These are phyloP conservation scores for Coemansia sp. DNA, from an alignment of 192 early-diverging fungal genomes.

Conservation along the genomic window DNA sequence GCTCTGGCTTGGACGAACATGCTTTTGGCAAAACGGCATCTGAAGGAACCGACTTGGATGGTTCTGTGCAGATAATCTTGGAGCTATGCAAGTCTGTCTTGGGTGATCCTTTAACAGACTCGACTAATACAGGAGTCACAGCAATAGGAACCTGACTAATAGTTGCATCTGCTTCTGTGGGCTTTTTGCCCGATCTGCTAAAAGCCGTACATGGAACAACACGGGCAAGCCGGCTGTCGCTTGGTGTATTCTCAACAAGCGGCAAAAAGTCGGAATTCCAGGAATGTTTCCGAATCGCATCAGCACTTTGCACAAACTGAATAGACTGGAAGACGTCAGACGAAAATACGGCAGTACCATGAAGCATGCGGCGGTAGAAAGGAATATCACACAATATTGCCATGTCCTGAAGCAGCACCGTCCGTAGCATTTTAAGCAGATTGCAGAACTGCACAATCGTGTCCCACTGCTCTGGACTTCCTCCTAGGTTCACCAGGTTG, in stretches of 20 bases:
- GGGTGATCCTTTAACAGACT: too few species aligned
- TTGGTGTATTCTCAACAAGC: constrained; percentile 7
- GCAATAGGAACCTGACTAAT: neutral
- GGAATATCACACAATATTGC: constrained; percentile 24
- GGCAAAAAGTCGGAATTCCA: constrained; percentile 27
- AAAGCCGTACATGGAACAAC: constrained; percentile 5
- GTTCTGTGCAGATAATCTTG: neutral
- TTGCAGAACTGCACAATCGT: constrained; percentile 29
- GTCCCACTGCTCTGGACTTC: constrained; percentile 6
- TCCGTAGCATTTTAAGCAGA: constrained; percentile 33
- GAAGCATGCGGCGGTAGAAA: constrained; percentile 46
- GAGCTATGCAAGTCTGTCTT: too few species aligned
- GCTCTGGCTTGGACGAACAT: neutral
- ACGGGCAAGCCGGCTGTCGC: neutral
- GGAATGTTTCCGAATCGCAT: constrained; percentile 4
- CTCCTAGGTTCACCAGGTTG: neutral
- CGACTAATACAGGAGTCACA: too few species aligned
- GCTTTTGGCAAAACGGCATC: neutral
- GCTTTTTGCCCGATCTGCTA: neutral
- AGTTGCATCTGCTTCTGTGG: neutral
- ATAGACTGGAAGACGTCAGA: constrained; percentile 22
- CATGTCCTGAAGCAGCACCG: constrained; percentile 37
- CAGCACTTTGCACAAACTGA: constrained; percentile 11
- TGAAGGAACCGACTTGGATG: neutral
- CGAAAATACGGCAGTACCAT: constrained; percentile 13